These are phyloP conservation scores for Candida namnaoensis DNA, from an alignment of 805 yeast genomes.

Conservation along the genomic window DNA sequence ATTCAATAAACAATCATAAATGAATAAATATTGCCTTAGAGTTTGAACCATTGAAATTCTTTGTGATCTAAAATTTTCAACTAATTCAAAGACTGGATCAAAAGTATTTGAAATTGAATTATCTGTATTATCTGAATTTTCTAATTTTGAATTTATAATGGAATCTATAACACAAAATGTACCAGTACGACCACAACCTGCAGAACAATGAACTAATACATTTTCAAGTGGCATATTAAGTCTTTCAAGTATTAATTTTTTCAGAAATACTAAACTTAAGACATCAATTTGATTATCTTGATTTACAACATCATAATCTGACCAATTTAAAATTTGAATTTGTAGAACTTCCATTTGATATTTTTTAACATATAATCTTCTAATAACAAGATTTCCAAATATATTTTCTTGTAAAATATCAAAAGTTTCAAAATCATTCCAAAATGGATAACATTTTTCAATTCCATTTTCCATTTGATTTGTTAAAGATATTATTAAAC, in stretches of 20 bases:
- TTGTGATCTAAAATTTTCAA: constrained; percentile 62
- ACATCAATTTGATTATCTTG: constrained; percentile 40
- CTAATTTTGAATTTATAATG: constrained; percentile 26
- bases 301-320: constrained; percentile 63
- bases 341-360: constrained; percentile 48
- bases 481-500: constrained; percentile 68
- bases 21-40: constrained; percentile 61
- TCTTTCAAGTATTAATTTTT: constrained; percentile 30
- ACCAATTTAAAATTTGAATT: constrained; percentile 75
- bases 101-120: constrained; percentile 17
- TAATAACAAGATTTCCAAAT: constrained; percentile 19
- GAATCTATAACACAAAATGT: constrained; percentile 72
- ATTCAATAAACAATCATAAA: constrained; percentile 50
- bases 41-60: constrained; percentile 82
- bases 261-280: constrained; percentile 40
- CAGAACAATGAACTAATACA: constrained; percentile 82
- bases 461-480: constrained; percentile 68
- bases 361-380: constrained; percentile 35
- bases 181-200: constrained; percentile 97
- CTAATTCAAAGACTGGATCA: constrained; percentile 56
- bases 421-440: constrained; percentile 52
- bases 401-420: background rate
- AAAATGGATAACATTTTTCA: constrained; percentile 76
- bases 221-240: constrained; percentile 18
- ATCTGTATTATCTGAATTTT: too few relatives aligned